Conservation (phyloP, 2,329 filamentous ascomycete species). For the Ophiostoma sp. region DNA sequence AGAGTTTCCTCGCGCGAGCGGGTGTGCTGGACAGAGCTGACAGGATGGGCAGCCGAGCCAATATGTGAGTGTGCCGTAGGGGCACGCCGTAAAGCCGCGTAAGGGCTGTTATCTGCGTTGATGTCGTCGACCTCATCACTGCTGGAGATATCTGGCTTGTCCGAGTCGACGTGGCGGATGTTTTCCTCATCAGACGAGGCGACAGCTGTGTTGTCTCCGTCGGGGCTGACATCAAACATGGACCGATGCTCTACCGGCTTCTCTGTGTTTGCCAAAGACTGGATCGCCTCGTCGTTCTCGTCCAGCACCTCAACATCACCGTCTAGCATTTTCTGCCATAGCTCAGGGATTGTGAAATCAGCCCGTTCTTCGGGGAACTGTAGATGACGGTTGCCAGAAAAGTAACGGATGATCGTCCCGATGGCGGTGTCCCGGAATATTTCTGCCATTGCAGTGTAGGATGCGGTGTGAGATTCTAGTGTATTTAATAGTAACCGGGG, state of each 20-base stretch:
- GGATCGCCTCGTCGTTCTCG: constrained; percentile 56
- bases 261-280: constrained; percentile 39
- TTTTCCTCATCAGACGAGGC: constrained; percentile 28
- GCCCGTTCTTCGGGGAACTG: constrained; percentile 64
- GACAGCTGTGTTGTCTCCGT: not conserved
- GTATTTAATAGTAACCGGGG: not conserved
- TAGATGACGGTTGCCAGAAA: constrained; percentile 31
- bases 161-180: not conserved
- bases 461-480: not conserved
- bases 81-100: constrained; percentile 20
- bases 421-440: constrained; percentile 28
- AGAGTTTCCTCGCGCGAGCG: constrained; percentile 30
- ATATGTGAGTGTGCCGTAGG: constrained; percentile 17
- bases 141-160: not conserved
- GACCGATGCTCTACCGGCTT: constrained; percentile 38
- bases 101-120: constrained; percentile 25
- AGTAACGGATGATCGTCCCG: constrained; percentile 32
- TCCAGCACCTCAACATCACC: constrained; percentile 57
- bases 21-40: constrained; percentile 25
- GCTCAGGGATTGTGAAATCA: constrained; percentile 58
- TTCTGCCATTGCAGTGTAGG: constrained; percentile 19
- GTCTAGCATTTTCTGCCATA: constrained; percentile 64
- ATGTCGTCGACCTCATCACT: not conserved
- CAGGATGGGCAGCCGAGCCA: not conserved
- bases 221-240: not conserved